Conservation (phyloP, 148 eudicot species). For the Rhododendron williamsianum region DNA sequence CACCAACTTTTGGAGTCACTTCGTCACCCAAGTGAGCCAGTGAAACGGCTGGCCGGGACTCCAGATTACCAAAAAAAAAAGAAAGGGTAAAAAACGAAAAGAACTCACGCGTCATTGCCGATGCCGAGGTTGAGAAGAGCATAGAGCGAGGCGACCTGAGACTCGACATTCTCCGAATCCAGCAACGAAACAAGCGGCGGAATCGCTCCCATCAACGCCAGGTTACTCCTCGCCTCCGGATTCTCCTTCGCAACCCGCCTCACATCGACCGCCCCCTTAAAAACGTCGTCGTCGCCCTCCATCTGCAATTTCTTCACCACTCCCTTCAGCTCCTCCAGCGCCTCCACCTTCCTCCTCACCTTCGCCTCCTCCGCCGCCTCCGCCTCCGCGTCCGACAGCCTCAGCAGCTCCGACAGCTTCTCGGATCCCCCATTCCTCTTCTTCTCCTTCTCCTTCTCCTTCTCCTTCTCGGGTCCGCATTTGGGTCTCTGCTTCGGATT, state of each 20-base stretch:
- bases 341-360: conserved; percentile 44
- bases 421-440: conserved; percentile 24
- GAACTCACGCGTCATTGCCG: conserved; percentile 69
- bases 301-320: conserved; percentile 36
- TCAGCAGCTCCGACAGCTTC: conserved; percentile 56
- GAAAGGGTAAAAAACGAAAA: neutral
- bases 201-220: conserved; percentile 74
- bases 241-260: conserved; percentile 61
- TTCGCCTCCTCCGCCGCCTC: conserved; percentile 28
- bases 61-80: too few relatives aligned
- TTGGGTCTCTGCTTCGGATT: neutral
- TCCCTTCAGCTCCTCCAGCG: conserved; percentile 43
- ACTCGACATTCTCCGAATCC: conserved; percentile 26
- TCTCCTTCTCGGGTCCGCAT: neutral
- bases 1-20: too few relatives aligned
- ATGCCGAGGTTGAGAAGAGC: conserved; percentile 81
- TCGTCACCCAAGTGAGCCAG: too few relatives aligned
- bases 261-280: conserved; percentile 43
- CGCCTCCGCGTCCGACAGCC: conserved; percentile 29
- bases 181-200: conserved; percentile 68
- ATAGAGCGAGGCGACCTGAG: conserved; percentile 58
- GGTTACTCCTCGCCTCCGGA: conserved; percentile 42
- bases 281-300: conserved; percentile 21
- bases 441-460: conserved; percentile 2
- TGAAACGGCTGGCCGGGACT: too few relatives aligned